Base-by-base conservation (phyloP, 208 protist species). In the Lotmaria passim region DNA sequence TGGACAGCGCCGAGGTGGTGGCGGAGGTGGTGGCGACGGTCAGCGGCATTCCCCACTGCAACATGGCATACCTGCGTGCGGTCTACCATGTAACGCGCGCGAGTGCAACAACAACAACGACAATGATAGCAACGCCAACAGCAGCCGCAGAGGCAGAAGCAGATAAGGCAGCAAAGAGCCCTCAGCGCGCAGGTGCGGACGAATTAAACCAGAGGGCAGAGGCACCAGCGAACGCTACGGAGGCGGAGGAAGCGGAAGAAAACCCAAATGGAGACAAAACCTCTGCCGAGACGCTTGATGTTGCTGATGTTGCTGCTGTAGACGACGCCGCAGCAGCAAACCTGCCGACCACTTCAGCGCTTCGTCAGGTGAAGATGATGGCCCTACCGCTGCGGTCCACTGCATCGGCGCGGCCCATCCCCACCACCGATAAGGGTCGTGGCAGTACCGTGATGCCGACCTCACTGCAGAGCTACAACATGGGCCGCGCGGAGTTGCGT, bases 41-140 rank as follows among this genome's bases (percentile, higher is more conserved):
- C 53, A 90, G 81, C 48, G 89, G 89, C 39, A 72, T 95, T 26
- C 86, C 86, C 3, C 67, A 79, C 46, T 66, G 86, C 31, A 65
- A 62, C 34, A 75, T 81, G 33, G 83, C 82, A 11, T 90, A 81
- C 67, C 57, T 93, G 8, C 75, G 66, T 0, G 85, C 73, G 10
- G 75, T 48, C 11, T 82, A 82, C 33, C 36, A 19, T 7, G 39
- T 65, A 2, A 55, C 59, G 7, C 59, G 44, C 6, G 21, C 26
- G 1, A 28, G 1, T 3, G 26, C 21, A 33, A 58, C 51, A 1
- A 36, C 47, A n/a, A 10, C 23, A 23, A 39, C 14, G n/a, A 36
- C 50, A 14, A 51, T 6, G 21, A 11, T 12, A 7, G n/a, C 15
- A 7, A 2, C 46, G 6, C 46, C 15, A 12, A 7, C 11, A 51